phyloP scores from a whole-genome alignment of 306 rosid genomes.

The Hylodesmum podocarpum region DNA sequence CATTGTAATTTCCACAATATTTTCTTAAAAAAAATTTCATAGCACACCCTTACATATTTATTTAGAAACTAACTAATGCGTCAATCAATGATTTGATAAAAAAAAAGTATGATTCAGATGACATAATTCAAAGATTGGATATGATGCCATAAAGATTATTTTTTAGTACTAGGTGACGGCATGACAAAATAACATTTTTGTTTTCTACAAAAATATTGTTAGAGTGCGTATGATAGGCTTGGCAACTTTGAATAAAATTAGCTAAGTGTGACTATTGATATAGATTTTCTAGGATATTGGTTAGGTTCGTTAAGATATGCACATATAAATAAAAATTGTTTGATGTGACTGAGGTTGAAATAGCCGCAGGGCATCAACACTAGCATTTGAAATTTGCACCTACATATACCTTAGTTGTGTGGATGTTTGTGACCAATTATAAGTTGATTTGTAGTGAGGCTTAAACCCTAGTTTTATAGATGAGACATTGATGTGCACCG shows the following conservation, averaged over 20 bases:
- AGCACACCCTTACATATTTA: background rate
- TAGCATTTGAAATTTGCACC: slow-evolving; percentile 27
- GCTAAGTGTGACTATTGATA: background rate
- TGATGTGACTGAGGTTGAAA: slow-evolving; percentile 31
- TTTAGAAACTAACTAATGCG: background rate
- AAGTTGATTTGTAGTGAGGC: background rate
- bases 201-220: slow-evolving; percentile 2
- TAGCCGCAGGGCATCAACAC: slow-evolving; percentile 15
- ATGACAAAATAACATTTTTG: background rate
- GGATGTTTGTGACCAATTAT: background rate
- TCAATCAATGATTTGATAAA: background rate
- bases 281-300: slow-evolving; percentile 24
- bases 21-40: background rate
- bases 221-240: background rate
- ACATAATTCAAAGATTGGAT: slow-evolving; percentile 27
- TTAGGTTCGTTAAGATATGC: slow-evolving; percentile 35
- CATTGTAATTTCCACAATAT: background rate
- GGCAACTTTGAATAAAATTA: background rate
- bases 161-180: slow-evolving; percentile 15
- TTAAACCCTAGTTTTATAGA: background rate
- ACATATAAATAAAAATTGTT: slow-evolving; percentile 5
- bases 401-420: background rate
- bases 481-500: background rate
- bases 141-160: slow-evolving; percentile 21
- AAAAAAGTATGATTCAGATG: background rate